Evolutionary conservation across 805 yeast genomes (phyloP), one percentile per base, ranked within the genome.

Genomic region (Candida morakotiae): DNA sequence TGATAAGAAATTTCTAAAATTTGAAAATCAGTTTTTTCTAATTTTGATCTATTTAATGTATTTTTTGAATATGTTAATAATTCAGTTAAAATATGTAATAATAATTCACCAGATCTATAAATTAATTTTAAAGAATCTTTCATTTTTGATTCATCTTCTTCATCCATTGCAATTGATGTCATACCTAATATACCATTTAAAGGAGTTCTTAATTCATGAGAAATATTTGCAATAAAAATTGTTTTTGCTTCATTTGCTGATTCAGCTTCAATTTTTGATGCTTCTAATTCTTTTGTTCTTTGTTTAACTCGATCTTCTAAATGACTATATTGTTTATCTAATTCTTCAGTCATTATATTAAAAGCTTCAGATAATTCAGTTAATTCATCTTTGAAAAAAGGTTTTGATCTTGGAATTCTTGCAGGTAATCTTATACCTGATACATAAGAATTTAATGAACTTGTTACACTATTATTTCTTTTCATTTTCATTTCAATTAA

Each of bases 191-290:
- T 93, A 55, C 98, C 98, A 58, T 93, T 93, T 44, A 91, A 67
- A 1, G 98, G 98, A 0, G 98, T 91, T 49, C 98, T 77, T 53
- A 91, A 69, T 64, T 91, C 98, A 58, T 5, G 60, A 3, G 63
- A 58, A 13, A 56, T 55, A 40, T 58, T 56, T 21, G 62, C 60
- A 37, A 56, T 56, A 40, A 55, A 56, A 10, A 56, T 59, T 0
- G 98, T 89, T 54, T 91, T 93, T 2, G 98, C 96, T 49, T 91
- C 97, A 58, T 91, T 91, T 1, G 98, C 98, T 18, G 83, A 78
- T 61, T 91, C 97, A 0, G 96, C 97, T 54, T 83, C 85, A 21
- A 83, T 74, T 49, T 87, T 84, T 7, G 96, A 93, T 1, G 81
- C 82, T 56, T 89, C 96, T 28, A 91, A 69, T 57, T 91, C 96